Evolutionary conservation across 2,329 filamentous ascomycete species (phyloP), one percentile per base, ranked within the genome.

Genomic region (Penicillium brasilianum): DNA sequence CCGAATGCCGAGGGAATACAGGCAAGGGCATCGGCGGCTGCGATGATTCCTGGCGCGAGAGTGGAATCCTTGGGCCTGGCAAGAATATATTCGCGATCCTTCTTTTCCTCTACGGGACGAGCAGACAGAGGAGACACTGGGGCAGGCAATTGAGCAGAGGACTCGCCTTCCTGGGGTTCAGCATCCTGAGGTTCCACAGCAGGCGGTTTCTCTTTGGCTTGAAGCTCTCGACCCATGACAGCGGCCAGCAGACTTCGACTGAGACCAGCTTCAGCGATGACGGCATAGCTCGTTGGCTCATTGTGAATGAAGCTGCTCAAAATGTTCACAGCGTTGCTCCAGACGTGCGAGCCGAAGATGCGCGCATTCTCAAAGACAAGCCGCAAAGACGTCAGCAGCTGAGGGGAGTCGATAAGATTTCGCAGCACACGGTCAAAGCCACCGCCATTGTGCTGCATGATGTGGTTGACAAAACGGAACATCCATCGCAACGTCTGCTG

Each of bases 251-350:
- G 90, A 55, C 88, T 91, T 73, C 90, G 90, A 71, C 95, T 93
- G 69, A 99, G 85, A 22, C 93, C 93, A 54, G 95, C 94, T 78
- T 99, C 95, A 14, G 92, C 92, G 66, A 99, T 95, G 25, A 97
- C 92, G 30, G 92, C 90, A 75, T 97, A 99, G 76, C 95, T 99
- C 0, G 95, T 99, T 0, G 95, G 95, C 72, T 99, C 95, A 73
- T 98, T 97, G 78, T 99, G 96, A 70, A 99, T 96, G 77, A 99
- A 99, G 69, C 92, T 94, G 72, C 92, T 95, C 54, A 99, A 82
- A 59, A 97, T 94, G 57, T 90, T 93, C 63, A 97, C 92, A 7
- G 93, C 90, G 74, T 93, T 93, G 52, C 93, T 97, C 95, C 95
- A 99, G 5, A 98, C 92, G 61, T 95, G 90, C 2, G 94, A 95